Evolutionary conservation across 495 filamentous ascomycete species (phyloP), one percentile per base, ranked within the genome.

Genomic region (Amphirosellinia nigrospora): DNA sequence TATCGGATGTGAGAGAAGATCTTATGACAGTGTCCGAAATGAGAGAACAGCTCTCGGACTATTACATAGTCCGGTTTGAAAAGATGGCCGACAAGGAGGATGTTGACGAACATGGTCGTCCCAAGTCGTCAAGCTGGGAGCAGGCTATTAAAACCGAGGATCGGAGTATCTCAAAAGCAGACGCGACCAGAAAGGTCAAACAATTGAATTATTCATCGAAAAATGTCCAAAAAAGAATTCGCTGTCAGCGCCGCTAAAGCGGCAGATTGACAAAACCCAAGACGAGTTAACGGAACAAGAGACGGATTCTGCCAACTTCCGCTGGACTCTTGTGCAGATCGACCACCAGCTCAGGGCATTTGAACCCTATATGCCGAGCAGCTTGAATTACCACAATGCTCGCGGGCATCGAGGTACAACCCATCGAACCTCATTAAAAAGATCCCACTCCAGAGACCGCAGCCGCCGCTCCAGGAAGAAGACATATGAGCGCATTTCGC

Each of bases 261-360:
- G 75, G 7, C 80, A 81, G 56, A 58, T 83, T 28, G 80, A 83
- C 53, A 11, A 0, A 5, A 72, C 77, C 3, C 72, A 73, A n/a
- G 70, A 78, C 39, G 52, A 74, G 0, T 74, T 79, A 7, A 36
- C 69, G 13, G 70, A 81, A 56, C 66, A 64, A 7, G 75, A 9
- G 9, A 38, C 8, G 36, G 11, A 38, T 6, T 6, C 11, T 38
- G 36, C 45, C 3, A 73, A 73, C 3, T 81, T 70, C 53, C 61
- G 74, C 7, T 79, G 75, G 43, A 64, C 60, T 9, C 72, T 83
- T 1, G 78, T 68, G 6, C 81, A 83, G 68, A 63, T 83, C 26
- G 77, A 81, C 23, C 74, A 78, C 28, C 71, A 77, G 63, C 65
- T 78, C 19, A 72, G 72, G 28, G 64, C 63, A 45, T 62, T 73